phyloP scores from a whole-genome alignment of 441 rosid species.

The Geranium incanum region DNA sequence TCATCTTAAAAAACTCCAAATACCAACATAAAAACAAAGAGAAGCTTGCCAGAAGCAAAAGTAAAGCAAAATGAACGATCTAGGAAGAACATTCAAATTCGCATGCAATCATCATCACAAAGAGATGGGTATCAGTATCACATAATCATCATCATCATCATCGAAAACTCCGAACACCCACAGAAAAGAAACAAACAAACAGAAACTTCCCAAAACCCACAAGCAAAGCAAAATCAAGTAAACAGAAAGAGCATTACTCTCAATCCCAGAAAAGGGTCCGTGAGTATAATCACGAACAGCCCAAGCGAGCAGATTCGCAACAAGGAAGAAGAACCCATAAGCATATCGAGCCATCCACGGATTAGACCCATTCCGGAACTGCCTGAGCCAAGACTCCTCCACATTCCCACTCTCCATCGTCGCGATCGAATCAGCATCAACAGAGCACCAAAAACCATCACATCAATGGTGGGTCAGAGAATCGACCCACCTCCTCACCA shows the following conservation, averaged over 20 bases:
- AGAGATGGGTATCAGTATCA: too few species aligned
- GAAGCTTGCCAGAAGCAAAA: too few species aligned
- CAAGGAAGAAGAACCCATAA: constrained; percentile 69
- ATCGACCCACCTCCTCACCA: not conserved
- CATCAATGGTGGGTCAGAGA: constrained; percentile 1
- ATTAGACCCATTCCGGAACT: constrained; percentile 68
- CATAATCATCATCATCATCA: too few species aligned
- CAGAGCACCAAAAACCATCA: not conserved
- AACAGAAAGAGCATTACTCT: constrained; percentile 41
- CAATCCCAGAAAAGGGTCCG: constrained; percentile 45
- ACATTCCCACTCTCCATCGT: constrained; percentile 52
- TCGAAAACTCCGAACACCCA: too few species aligned
- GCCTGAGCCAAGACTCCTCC: constrained; percentile 60
- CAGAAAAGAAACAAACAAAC: too few species aligned
- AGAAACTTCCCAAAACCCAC: too few species aligned
- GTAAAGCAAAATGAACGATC: too few species aligned
- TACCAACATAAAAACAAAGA: too few species aligned
- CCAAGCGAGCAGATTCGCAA: constrained; percentile 83
- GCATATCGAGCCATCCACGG: constrained; percentile 97
- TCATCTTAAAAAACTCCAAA: too few species aligned
- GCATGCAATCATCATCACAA: too few species aligned
- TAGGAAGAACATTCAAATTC: not conserved
- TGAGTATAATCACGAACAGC: constrained; percentile 74
- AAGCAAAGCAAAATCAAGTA: not conserved
- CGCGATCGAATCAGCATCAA: constrained; percentile 18